Evolutionary conservation across 768 basidiomycete genomes (phyloP).

Genomic region (Serendipita sp.): DNA sequence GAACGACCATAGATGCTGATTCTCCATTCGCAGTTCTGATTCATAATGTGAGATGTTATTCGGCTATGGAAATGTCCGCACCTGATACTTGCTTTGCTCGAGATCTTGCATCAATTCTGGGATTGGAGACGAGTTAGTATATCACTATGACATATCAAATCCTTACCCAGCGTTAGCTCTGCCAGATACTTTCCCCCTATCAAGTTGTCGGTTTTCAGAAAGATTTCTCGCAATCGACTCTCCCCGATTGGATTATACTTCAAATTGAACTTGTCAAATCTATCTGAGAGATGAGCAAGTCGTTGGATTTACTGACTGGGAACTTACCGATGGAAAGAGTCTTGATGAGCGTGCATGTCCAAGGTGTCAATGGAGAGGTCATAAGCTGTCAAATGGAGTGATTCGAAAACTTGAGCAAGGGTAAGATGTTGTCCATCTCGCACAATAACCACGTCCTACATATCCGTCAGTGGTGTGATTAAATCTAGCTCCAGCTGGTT

Average conservation of each 20-base stretch:
- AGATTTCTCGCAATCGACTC: conserved; percentile 87
- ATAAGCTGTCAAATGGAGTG: conserved; percentile 86
- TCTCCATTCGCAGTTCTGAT: conserved; percentile 89
- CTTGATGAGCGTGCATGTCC: conserved; percentile 98
- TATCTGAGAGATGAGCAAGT: neutral
- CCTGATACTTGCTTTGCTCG: conserved; percentile 97
- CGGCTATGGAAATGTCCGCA: conserved; percentile 18
- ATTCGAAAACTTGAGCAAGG: conserved; percentile 88
- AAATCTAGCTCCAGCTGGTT: neutral
- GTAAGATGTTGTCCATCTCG: conserved; percentile 84
- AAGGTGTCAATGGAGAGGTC: conserved; percentile 97
- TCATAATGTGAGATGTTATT: too few species aligned
- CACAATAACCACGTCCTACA: conserved; percentile 86
- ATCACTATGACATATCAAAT: neutral
- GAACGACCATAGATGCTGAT: conserved; percentile 87
- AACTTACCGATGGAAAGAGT: conserved; percentile 76
- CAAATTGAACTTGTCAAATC: conserved; percentile 91
- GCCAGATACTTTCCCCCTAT: conserved; percentile 88
- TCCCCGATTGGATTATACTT: conserved; percentile 98
- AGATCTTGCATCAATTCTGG: conserved; percentile 95
- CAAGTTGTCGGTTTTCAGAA: conserved; percentile 94
- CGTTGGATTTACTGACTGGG: neutral
- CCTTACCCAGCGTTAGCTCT: conserved; percentile 74
- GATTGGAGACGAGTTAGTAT: neutral
- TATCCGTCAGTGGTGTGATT: neutral